Base-by-base conservation (phyloP, 208 protist genomes). In the Crithidia bombi region DNA sequence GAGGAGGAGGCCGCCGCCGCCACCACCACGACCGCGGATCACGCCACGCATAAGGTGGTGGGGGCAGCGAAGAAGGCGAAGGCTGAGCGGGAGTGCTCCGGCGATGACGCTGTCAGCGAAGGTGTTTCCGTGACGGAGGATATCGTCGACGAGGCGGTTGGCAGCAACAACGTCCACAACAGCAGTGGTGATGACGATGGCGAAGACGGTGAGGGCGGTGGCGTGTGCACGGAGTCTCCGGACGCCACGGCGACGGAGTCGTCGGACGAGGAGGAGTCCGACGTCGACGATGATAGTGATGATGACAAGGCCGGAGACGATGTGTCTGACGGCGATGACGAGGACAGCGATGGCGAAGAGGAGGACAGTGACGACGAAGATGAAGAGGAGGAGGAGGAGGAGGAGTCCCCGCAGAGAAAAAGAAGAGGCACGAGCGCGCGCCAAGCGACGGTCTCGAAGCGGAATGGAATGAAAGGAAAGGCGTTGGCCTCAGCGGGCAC, bases 81-180 rank as follows among this genome's bases (percentile, higher is more conserved):
- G n/a, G n/a, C 15, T 5, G 15, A n/a, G 41, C 15, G 4, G 9
- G 9, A 19, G 41, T 17, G 41, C n/a, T n/a, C n/a, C 5, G 46
- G 14, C 21, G 43, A 70, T n/a, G 50, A 61, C 3, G 23, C 21
- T 2, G 44, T 49, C 15, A 56, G 26, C 35, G 11, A 43, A 19
- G 65, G 66, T 5, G 52, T 56, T n/a, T 33, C 63, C 1, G 64
- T 66, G 4, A 59, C 63, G 2, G 80, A 71, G n/a, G 75, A 87
- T 0, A 61, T 57, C 12, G 70, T 76, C 21, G 51, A 75, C 0
- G 67, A 81, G 19, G 57, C 49, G 12, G 44, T 61, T 5, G 69
- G 77, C 3, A 51, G 73, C 0, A 63, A 46, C 25, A 26, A 36
- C 50, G 75, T 3, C 38, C 38, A 14, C 38, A 43, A 17, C 38